Percentiles rank a stretch among this genome's conserved stretches.
Conservation (phyloP, 208 protist genomes). For the Acanthamoeba castellanii region DNA sequence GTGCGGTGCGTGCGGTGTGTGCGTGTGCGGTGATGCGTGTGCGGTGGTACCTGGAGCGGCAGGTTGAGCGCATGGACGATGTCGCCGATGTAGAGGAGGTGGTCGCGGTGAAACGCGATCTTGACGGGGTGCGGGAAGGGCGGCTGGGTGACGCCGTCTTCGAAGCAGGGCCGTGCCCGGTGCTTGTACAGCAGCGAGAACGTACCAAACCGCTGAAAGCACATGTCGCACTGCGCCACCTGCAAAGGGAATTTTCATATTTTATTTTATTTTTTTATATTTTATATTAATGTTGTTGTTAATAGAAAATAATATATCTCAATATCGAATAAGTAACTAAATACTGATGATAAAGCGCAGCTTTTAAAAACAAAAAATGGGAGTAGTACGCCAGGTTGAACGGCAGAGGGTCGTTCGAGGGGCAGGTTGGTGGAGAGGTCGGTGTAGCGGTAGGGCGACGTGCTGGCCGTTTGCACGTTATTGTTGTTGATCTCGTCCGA, state of each 20-base stretch:
- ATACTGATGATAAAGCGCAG: no score
- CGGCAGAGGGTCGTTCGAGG: neutral
- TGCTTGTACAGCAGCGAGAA: slow-evolving; percentile 50
- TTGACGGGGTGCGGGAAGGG: slow-evolving; percentile 36
- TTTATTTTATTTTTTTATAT: no score
- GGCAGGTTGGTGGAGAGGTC: neutral
- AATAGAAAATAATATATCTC: no score
- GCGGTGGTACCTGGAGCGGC: neutral
- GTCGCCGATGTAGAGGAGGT: slow-evolving; percentile 55
- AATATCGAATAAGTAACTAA: neutral
- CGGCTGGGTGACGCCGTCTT: neutral
- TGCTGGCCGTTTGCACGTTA: neutral
- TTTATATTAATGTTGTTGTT: neutral
- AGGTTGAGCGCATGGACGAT: neutral
- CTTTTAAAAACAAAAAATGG: no score
- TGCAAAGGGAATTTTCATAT: no score
- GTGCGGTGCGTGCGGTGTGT: neutral
- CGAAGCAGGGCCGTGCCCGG: slow-evolving; percentile 1
- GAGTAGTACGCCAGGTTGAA: neutral
- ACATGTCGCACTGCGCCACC: slow-evolving; percentile 62
- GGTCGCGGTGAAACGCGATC: neutral
- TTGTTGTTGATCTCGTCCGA: neutral
- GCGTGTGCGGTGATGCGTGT: neutral
- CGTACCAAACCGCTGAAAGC: neutral
- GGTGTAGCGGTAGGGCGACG: neutral